Evolutionary conservation across 2,329 filamentous ascomycete species (phyloP).

Genomic region (Acrocalymma vagum): DNA sequence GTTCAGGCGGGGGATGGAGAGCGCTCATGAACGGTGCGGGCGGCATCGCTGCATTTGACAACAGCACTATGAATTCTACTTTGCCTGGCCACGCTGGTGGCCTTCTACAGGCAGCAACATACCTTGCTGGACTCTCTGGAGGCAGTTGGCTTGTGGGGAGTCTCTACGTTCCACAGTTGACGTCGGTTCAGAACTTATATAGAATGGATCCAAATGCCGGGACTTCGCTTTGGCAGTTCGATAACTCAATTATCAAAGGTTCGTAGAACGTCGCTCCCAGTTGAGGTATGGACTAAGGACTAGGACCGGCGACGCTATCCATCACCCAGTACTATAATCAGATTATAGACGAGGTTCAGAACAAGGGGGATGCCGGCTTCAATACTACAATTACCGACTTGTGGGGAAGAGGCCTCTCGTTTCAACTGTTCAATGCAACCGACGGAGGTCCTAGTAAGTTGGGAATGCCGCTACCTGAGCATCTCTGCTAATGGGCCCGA

Average conservation of each 20-base stretch:
- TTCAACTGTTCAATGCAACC: slow-evolving; percentile 70
- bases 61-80: slow-evolving; percentile 68
- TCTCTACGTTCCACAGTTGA: slow-evolving; percentile 77
- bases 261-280: slow-evolving; percentile 55
- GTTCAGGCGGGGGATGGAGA: slow-evolving; percentile 82
- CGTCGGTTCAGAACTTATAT: slow-evolving; percentile 65
- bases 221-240: slow-evolving; percentile 66
- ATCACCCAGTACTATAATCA: slow-evolving; percentile 67
- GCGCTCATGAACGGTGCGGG: slow-evolving; percentile 83
- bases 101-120: slow-evolving; percentile 78
- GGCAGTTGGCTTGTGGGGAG: slow-evolving; percentile 82
- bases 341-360: slow-evolving; percentile 62
- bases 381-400: slow-evolving; percentile 78
- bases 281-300: slow-evolving; percentile 16
- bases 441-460: slow-evolving; percentile 67
- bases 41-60: slow-evolving; percentile 79
- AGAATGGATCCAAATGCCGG: slow-evolving; percentile 45
- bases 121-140: slow-evolving; percentile 80
- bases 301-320: slow-evolving; percentile 42
- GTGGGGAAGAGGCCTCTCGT: slow-evolving; percentile 80
- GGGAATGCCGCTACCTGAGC: not conserved
- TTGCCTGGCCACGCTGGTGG: slow-evolving; percentile 74
- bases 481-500: slow-evolving; percentile 3
- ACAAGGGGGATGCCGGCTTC: slow-evolving; percentile 66
- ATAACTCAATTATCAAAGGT: slow-evolving; percentile 65